Conservation (phyloP, 768 basidiomycete species). For the Podaxis sp. region DNA sequence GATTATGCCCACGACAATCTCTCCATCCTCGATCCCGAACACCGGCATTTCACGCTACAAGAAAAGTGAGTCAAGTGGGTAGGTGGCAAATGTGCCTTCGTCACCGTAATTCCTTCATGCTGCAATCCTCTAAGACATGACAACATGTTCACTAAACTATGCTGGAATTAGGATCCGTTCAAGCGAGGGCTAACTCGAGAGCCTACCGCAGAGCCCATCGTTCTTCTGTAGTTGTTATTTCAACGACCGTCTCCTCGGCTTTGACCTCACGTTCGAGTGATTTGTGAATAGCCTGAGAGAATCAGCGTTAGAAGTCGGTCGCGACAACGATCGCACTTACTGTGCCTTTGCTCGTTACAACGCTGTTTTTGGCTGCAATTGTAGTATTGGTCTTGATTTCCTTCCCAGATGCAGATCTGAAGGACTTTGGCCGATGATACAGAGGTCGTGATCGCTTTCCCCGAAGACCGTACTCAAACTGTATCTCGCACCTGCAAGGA, state of each 20-base stretch:
- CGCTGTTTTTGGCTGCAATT: constrained; percentile 55
- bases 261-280: constrained; percentile 71
- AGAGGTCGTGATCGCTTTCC: constrained; percentile 52
- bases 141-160: constrained; percentile 73
- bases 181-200: neutral
- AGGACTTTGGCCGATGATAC: constrained; percentile 50
- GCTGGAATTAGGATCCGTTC: neutral
- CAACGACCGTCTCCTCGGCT: constrained; percentile 53
- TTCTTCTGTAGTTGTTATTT: constrained; percentile 58
- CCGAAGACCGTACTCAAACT: constrained; percentile 72
- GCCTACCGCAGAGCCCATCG: constrained; percentile 74
- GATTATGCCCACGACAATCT: constrained; percentile 72
- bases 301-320: constrained; percentile 1
- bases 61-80: neutral
- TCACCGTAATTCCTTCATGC: constrained; percentile 49
- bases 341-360: constrained; percentile 49
- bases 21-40: constrained; percentile 66
- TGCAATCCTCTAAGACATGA: constrained; percentile 55
- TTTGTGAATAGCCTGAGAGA: constrained; percentile 65
- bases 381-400: constrained; percentile 50
- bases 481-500: constrained; percentile 69
- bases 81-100: constrained; percentile 3
- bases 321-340: constrained; percentile 32
- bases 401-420: constrained; percentile 57
- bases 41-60: constrained; percentile 80